These are phyloP conservation scores for Aureobasidium sp. DNA, from an alignment of 2,329 filamentous ascomycete species.

Conservation along the genomic window DNA sequence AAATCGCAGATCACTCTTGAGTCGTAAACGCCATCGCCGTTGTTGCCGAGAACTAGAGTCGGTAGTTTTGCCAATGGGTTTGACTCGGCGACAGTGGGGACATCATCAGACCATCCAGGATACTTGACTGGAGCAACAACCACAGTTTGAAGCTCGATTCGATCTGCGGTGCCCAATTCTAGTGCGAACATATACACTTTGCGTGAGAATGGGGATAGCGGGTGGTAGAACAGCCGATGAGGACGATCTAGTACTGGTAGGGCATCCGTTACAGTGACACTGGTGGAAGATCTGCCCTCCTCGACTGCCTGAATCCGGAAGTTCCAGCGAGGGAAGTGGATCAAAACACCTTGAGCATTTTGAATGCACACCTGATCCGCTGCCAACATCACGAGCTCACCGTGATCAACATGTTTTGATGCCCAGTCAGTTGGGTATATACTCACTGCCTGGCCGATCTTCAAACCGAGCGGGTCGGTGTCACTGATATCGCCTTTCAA, in stretches of 20 bases:
- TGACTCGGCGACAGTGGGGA: neutral
- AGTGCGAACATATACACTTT: slow-evolving; percentile 5
- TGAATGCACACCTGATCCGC: slow-evolving; percentile 48
- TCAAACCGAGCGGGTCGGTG: slow-evolving; percentile 45
- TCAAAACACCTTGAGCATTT: slow-evolving; percentile 35
- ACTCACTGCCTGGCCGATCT: slow-evolving; percentile 45
- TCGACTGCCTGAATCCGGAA: slow-evolving; percentile 37
- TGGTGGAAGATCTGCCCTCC: neutral
- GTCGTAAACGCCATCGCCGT: slow-evolving; percentile 2
- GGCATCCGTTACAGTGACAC: neutral
- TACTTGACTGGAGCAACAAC: slow-evolving; percentile 6
- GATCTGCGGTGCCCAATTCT: neutral
- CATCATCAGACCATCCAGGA: slow-evolving; percentile 6
- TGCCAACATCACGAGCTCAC: slow-evolving; percentile 45
- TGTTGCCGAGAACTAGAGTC: neutral
- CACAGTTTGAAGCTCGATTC: neutral
- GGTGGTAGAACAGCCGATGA: slow-evolving; percentile 1
- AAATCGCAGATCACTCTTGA: slow-evolving; percentile 6
- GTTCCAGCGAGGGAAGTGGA: slow-evolving; percentile 54
- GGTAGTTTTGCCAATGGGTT: slow-evolving; percentile 4
- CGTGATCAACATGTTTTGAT: slow-evolving; percentile 47
- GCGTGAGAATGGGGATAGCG: neutral
- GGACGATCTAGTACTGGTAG: neutral
- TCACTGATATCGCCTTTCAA: slow-evolving; percentile 11
- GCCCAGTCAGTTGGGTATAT: slow-evolving; percentile 57